Percentiles rank a stretch among this genome's conserved stretches.
Conservation (phyloP, 1,139 yeast species). For the Saccharomyces hybrid region DNA sequence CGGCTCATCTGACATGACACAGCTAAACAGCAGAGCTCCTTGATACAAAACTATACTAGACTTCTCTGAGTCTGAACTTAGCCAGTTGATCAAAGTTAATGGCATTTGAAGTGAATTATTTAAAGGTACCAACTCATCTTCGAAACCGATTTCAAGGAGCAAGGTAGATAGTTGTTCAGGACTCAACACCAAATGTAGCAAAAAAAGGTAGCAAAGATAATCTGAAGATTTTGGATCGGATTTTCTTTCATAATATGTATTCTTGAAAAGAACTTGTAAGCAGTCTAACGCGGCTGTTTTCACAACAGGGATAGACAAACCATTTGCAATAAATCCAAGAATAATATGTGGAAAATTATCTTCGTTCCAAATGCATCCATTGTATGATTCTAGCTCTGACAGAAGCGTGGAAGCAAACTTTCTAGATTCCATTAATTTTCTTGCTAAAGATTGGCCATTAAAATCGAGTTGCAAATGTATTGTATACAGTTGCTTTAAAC, state of each 20-base stretch:
- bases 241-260: conserved; percentile 33
- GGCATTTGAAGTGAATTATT: conserved; percentile 42
- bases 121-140: conserved; percentile 29
- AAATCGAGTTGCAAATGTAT: too few relatives aligned
- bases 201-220: conserved; percentile 43
- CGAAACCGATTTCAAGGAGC: conserved; percentile 42
- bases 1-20: conserved; percentile 44
- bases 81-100: conserved; percentile 40
- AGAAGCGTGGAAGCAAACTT: too few relatives aligned
- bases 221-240: conserved; percentile 14
- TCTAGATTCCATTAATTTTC: too few relatives aligned
- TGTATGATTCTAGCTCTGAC: conserved; percentile 38
- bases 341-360: conserved; percentile 51
- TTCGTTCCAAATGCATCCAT: conserved; percentile 37
- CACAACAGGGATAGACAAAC: conserved; percentile 55
- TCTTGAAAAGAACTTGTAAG: conserved; percentile 42
- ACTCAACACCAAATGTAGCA: conserved; percentile 46
- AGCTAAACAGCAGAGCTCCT: conserved; percentile 45
- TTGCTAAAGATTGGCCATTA: too few relatives aligned
- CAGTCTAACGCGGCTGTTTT: conserved; percentile 47
- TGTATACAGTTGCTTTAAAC: too few relatives aligned
- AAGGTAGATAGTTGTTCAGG: conserved; percentile 43
- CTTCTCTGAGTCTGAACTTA: conserved; percentile 36
- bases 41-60: conserved; percentile 44
- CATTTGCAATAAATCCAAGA: conserved; percentile 49